These are phyloP conservation scores for Talaromyces ruber DNA, from an alignment of 495 filamentous ascomycete species.

Conservation along the genomic window DNA sequence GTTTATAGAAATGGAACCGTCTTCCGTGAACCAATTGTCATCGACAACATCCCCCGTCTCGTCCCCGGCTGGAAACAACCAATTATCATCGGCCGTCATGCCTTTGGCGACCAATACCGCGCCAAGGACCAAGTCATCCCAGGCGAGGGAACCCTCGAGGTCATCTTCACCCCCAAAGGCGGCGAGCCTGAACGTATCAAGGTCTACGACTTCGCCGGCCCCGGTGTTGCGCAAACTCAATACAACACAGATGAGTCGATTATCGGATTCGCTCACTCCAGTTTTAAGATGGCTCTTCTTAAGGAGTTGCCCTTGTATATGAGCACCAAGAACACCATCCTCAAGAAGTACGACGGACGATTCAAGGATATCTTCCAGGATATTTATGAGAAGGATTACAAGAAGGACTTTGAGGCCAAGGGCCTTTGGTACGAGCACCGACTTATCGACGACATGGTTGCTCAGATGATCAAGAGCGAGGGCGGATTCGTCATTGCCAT, in stretches of 20 bases:
- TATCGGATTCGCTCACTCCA: slow-evolving; percentile 85
- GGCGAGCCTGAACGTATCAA: slow-evolving; percentile 80
- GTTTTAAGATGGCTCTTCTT: slow-evolving; percentile 86
- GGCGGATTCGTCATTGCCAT: slow-evolving; percentile 95
- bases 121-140: slow-evolving; percentile 80
- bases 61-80: slow-evolving; percentile 96
- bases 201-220: slow-evolving; percentile 83
- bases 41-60: slow-evolving; percentile 80
- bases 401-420: slow-evolving; percentile 79
- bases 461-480: slow-evolving; percentile 98
- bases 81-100: slow-evolving; percentile 97
- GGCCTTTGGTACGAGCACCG: slow-evolving; percentile 98
- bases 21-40: slow-evolving; percentile 97
- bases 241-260: slow-evolving; percentile 98
- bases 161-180: slow-evolving; percentile 82
- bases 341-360: slow-evolving; percentile 95
- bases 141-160: slow-evolving; percentile 77
- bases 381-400: slow-evolving; percentile 81
- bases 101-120: slow-evolving; percentile 97
- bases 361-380: slow-evolving; percentile 99
- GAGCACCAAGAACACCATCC: slow-evolving; percentile 99
- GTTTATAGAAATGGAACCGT: slow-evolving; percentile 75
- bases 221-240: slow-evolving; percentile 85
- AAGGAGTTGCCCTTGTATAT: slow-evolving; percentile 89
- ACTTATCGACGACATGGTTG: slow-evolving; percentile 99